These are phyloP conservation scores for Periconia sp. DNA, from an alignment of 2,329 filamentous ascomycete genomes.

Conservation along the genomic window DNA sequence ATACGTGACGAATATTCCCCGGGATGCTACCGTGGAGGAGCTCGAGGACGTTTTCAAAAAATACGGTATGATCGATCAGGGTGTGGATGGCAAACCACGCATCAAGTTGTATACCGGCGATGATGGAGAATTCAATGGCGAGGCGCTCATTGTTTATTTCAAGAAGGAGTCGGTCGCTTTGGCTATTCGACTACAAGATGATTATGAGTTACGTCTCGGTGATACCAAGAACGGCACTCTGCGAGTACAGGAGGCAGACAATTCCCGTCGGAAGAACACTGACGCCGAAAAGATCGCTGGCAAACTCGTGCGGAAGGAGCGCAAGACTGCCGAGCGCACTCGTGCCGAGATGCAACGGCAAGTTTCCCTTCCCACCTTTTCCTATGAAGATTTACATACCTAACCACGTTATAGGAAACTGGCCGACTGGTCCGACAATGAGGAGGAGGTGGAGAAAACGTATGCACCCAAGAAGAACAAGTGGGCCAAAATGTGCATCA, in stretches of 20 bases:
- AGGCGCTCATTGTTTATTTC: constrained; percentile 92
- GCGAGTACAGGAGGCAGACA: constrained; percentile 80
- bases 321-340: constrained; percentile 87
- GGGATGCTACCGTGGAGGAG: constrained; percentile 77
- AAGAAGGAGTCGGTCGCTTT: constrained; percentile 89
- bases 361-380: constrained; percentile 15
- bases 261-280: constrained; percentile 86
- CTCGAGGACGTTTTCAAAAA: constrained; percentile 83
- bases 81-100: constrained; percentile 81
- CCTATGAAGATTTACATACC: constrained; percentile 17
- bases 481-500: constrained; percentile 79
- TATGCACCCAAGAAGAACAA: constrained; percentile 55
- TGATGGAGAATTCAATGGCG: constrained; percentile 84
- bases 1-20: constrained; percentile 85
- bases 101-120: constrained; percentile 92
- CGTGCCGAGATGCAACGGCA: constrained; percentile 80
- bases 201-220: constrained; percentile 75
- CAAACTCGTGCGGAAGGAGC: constrained; percentile 65
- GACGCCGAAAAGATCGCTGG: constrained; percentile 55
- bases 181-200: constrained; percentile 79
- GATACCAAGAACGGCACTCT: constrained; percentile 56
- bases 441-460: constrained; percentile 50
- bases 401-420: constrained; percentile 64
- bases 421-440: constrained; percentile 93
- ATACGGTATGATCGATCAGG: constrained; percentile 90